Base-by-base conservation (phyloP, 2,329 filamentous ascomycete species). In the Ascochyta koolunga region DNA sequence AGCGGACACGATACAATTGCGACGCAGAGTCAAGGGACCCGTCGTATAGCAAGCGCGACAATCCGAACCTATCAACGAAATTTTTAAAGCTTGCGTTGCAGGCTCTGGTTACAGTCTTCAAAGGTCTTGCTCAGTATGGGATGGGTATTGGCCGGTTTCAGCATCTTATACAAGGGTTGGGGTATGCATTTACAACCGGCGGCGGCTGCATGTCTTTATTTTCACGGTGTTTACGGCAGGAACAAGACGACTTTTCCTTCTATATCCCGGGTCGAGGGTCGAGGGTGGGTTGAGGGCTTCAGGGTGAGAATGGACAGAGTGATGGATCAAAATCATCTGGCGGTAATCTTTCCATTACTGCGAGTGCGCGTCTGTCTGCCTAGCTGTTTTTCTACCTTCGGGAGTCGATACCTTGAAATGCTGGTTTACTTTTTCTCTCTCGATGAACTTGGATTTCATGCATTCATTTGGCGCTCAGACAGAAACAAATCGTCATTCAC, bases 131-230 rank as follows among this genome's bases (percentile, higher is more conserved):
- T 41, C 31, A 50, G 18, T 38, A 35, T 10, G 36, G 35, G 22
- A 44, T 37, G 31, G 45, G 21, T 25, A 45, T 27, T 36, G 57
- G 60, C 41, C 16, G 59, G 59, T 62, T 59, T 64, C 60, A 65
- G 61, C 62, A 71, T 70, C 56, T 62, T 62, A 62, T 54, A 58
- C 60, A 55, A 61, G 45, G 65, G 61, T 67, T 64, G 65, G 64
- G 58, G 54, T 56, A 60, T 73, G 72, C 71, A 74, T 76, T 74
- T 70, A 69, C 69, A 71, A 60, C 62, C 48, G 71, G 67, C 39
- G 73, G 72, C 61, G 70, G 72, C 70, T 74, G 65, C 72, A 72
- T 72, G 61, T 69, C 69, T 69, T 58, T 64, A 61, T 54, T 56
- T 48, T 65, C 50, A 63, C 45, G 68, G 67, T 72, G 67, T 73